Conservation (phyloP, 805 yeast genomes). For the Candida manassasensis region DNA sequence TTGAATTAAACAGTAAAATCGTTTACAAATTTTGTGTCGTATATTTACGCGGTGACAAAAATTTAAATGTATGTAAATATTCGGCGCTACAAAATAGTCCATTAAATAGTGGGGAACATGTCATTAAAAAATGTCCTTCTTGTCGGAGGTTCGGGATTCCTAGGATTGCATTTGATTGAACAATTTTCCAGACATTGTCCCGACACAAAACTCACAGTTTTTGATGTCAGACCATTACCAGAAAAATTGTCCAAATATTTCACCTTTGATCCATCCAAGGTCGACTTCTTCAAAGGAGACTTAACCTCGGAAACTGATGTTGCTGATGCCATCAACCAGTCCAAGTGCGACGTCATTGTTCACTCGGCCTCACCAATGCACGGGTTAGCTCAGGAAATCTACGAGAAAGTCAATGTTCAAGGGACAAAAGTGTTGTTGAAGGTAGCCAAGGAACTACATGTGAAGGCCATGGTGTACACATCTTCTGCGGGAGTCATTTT, state of each 20-base stretch:
- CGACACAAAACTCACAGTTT: constrained; percentile 72
- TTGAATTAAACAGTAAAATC: too few species aligned
- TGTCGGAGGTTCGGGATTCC: constrained; percentile 94
- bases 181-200: constrained; percentile 68
- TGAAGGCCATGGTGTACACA: constrained; percentile 81
- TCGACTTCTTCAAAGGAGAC: constrained; percentile 75
- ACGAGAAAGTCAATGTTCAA: constrained; percentile 82
- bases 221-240: constrained; percentile 89
- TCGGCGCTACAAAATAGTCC: too few species aligned
- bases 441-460: constrained; percentile 49
- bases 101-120: constrained; percentile 4
- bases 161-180: constrained; percentile 87
- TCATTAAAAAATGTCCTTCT: constrained; percentile 50
- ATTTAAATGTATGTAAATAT: too few species aligned
- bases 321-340: constrained; percentile 49
- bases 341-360: constrained; percentile 71
- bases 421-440: constrained; percentile 78
- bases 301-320: constrained; percentile 73
- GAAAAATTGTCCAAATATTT: constrained; percentile 64
- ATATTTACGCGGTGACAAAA: too few species aligned
- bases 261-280: constrained; percentile 58
- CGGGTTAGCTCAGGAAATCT: constrained; percentile 75
- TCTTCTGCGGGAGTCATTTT: constrained; percentile 97
- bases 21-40: too few species aligned
- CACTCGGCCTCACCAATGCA: constrained; percentile 98